Base-by-base conservation (phyloP, 2,329 filamentous ascomycete species). In the Fusarium cicatricum region DNA sequence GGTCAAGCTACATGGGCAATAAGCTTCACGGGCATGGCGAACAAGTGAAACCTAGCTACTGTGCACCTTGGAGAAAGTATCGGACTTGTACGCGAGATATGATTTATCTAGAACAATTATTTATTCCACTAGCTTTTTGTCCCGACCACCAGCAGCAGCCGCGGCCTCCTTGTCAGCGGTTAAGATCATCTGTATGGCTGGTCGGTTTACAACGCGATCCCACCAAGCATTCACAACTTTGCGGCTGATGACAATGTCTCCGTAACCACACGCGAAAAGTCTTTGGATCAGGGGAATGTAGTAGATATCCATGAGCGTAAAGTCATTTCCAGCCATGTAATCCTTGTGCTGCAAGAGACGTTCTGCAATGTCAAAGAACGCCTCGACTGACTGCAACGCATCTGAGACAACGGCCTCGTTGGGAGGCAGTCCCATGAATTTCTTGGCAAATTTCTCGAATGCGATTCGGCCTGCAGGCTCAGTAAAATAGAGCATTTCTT, bases 391-490 rank as follows among this genome's bases (percentile, higher is more conserved):
- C 57, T 57, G 58, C 58, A 78, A 56, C 40, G 77, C 73, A 52
- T 68, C 69, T 11, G 71, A 65, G 42, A 81, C 72, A 3, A 75
- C 72, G 26, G 69, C 69, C 4, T 80, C 78, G 64, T 80, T 65
- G 19, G 76, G 47, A 60, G 75, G 71, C 52, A 78, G 59, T 4
- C 77, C 76, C 64, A 79, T 75, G 65, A 79, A 73, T 39, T 55
- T 74, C 55, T 80, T 80, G 62, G 64, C 76, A 60, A 79, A 77
- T 58, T 77, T 79, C 65, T 81, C 77, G 52, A 79, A 78, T 40
- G 67, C 66, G 48, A 82, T 75, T 63, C 55, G 71, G n/a, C 74
- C 74, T 26, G 75, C 76, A 36, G 78, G 73, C 17, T 77, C 76
- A 44, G 75, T 67, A 61, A 81, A 81, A 67, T 78, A 80, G 54